These are phyloP conservation scores for Sclerotinia spermophila DNA, from an alignment of 2,329 filamentous ascomycete genomes.

Conservation along the genomic window DNA sequence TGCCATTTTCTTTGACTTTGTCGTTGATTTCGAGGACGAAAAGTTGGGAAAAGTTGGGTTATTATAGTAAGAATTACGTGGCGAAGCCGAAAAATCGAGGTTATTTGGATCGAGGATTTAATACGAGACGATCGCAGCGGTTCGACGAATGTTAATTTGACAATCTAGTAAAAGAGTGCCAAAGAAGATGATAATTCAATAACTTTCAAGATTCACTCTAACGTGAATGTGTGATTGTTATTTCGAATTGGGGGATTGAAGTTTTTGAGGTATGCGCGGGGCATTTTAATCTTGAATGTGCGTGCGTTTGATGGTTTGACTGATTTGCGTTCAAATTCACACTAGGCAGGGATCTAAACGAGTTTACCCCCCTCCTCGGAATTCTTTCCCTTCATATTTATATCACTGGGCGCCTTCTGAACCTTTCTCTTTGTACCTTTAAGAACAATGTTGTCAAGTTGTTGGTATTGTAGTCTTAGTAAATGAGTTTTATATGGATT, in stretches of 20 bases:
- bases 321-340: conserved; percentile 4
- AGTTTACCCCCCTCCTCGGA: background rate
- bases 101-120: background rate
- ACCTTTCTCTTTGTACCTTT: background rate
- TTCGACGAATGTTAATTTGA: background rate
- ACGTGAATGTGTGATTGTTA: background rate
- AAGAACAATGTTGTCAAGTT: background rate
- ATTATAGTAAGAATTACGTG: background rate
- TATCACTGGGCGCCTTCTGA: background rate
- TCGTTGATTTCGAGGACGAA: background rate
- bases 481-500: no score
- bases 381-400: background rate
- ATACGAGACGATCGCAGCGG: background rate
- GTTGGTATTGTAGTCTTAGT: background rate
- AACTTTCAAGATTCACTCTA: conserved; percentile 6
- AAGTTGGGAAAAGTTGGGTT: background rate
- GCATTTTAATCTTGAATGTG: conserved; percentile 14
- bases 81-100: background rate
- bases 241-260: background rate
- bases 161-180: conserved; percentile 20
- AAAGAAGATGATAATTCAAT: conserved; percentile 6
- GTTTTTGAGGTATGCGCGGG: conserved; percentile 15
- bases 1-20: conserved; percentile 58
- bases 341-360: conserved; percentile 14
- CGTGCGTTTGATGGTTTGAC: conserved; percentile 7